Percentiles rank a stretch among this genome's conserved stretches.
Evolutionary conservation across 345 rosid genomes (phyloP).

Genomic region (Populus deltoides): DNA sequence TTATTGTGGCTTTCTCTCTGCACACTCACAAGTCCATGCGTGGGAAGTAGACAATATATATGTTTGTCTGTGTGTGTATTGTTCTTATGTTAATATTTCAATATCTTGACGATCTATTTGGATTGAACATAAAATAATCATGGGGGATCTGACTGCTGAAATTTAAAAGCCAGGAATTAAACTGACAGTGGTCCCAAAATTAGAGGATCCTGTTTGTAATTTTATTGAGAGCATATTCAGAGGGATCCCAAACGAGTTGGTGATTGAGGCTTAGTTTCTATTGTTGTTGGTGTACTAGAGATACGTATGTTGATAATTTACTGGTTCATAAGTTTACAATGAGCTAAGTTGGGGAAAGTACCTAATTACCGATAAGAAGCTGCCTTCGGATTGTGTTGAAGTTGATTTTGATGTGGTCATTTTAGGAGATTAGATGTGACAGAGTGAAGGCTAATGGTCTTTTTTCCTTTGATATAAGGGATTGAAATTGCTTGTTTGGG

Average conservation of each 20-base stretch:
- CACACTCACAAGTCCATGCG: too few species aligned
- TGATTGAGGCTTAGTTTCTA: background rate
- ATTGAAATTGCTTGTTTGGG: background rate
- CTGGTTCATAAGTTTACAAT: background rate
- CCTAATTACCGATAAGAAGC: background rate
- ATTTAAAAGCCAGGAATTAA: background rate
- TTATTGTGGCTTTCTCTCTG: background rate
- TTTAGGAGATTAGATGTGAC: background rate
- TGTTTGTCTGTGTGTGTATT: too few species aligned
- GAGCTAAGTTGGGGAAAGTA: background rate
- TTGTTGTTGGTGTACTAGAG: background rate
- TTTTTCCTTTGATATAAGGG: background rate
- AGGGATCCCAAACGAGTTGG: background rate
- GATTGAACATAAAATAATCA: too few species aligned
- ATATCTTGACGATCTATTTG: too few species aligned
- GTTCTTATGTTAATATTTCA: too few species aligned
- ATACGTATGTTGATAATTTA: background rate
- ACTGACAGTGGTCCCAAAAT: background rate
- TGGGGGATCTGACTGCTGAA: too few species aligned
- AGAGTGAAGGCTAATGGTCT: background rate
- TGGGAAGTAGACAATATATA: background rate
- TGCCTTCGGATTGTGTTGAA: background rate
- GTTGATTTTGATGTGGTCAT: background rate
- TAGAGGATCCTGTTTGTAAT: background rate
- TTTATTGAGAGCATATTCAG: background rate